Evolutionary conservation across 108 stramenopile species (phyloP).

Genomic region (Aurantiochytrium sp.): DNA sequence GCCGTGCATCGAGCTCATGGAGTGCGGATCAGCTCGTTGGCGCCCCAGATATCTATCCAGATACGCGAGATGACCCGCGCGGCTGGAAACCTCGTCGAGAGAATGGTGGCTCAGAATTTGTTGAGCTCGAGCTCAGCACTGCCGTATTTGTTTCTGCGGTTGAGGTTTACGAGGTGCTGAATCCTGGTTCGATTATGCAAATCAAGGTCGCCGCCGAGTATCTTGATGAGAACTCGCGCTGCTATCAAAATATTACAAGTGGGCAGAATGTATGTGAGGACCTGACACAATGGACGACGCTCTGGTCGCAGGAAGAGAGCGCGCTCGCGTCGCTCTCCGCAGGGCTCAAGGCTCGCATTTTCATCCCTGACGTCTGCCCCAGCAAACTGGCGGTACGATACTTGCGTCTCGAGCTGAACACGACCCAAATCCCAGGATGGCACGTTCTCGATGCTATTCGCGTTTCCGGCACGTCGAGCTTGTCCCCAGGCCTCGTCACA

Average conservation of each 20-base stretch:
- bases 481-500: not conserved
- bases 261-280: not conserved
- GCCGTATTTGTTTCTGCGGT: not conserved
- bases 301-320: not conserved
- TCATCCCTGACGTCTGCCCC: not conserved
- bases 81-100: not conserved
- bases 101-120: not conserved
- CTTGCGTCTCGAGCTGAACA: not conserved
- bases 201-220: not conserved
- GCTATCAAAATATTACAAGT: not conserved
- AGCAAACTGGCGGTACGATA: not conserved
- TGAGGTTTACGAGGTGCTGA: not conserved
- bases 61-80: not conserved
- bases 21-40: not conserved
- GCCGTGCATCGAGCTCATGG: not conserved
- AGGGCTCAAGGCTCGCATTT: not conserved
- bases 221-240: not conserved
- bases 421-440: not conserved
- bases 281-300: not conserved
- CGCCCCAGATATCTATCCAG: not conserved
- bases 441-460: not conserved
- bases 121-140: not conserved
- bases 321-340: not conserved
- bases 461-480: not conserved
- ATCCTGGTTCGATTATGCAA: not conserved